Evolutionary conservation across 192 early-diverging fungal genomes (phyloP), one percentile per base, ranked within the genome.

Genomic region (Chytriomyces sp.): DNA sequence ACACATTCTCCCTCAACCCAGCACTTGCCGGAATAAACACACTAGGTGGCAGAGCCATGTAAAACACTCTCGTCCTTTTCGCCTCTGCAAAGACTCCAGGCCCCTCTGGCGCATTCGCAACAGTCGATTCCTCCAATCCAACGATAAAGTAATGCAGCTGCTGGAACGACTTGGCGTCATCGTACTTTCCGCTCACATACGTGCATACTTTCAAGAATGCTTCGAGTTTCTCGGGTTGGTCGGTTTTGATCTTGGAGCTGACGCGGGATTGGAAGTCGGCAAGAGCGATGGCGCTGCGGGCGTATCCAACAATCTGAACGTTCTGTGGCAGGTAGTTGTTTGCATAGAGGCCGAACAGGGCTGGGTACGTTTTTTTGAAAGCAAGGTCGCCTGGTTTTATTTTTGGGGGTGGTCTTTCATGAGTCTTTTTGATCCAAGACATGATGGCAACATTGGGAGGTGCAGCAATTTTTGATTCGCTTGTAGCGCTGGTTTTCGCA

Each of bases 341-440:
- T 69, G 91, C 91, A 87, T 91, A 97, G 60, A 97, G 91, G 53
- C 94, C 94, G 86, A 96, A 99, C 50, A 99, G 90, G 3, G 96
- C 95, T 7, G 97, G 97, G 82, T 91, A 99, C 43, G 97, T 98
- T 86, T 99, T 99, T 67, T 98, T 98, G 87, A 94, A 97, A 46
- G 97, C 97, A 63, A 98, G 90, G 82, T 98, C 97, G 65, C 97
- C 97, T 72, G 80, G n/a, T n/a, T 46, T 18, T 46, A 48, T 64
- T n/a, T n/a, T 18, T 18, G 16, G 57, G 18, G 57, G 57, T 60
- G 57, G 57, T 1, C 1, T 2, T 5, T 18, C 5, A 60, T 35
- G 35, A 35, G 35, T 35, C 35, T 35, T n/a, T 60, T 60, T 23
- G 57, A 60, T 4, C 5, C 57, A 23, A 60, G 57, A 3, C 16